phyloP scores from a whole-genome alignment of 2,329 filamentous ascomycete genomes.

The Epichloe baconii region DNA sequence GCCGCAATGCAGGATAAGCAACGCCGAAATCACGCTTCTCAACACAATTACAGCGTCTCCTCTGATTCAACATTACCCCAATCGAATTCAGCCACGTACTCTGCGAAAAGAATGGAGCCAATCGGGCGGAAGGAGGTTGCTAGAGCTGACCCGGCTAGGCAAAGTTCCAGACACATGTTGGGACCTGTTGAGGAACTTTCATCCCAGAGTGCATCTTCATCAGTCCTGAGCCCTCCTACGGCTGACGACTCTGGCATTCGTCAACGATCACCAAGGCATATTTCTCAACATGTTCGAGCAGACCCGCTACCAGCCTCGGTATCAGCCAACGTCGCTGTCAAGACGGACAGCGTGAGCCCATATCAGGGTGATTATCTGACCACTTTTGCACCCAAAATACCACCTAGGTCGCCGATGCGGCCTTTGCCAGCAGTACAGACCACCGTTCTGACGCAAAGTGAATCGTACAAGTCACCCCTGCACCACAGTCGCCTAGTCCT shows the following conservation, averaged over 20 bases:
- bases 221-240: slow-evolving; percentile 29
- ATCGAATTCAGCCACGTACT: background rate
- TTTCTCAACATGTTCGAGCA: slow-evolving; percentile 5
- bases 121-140: slow-evolving; percentile 26
- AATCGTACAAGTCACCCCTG: background rate
- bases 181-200: slow-evolving; percentile 3
- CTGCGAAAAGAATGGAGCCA: slow-evolving; percentile 11
- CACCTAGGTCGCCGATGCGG: slow-evolving; percentile 1
- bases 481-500: background rate
- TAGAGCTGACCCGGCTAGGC: background rate
- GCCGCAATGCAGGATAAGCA: slow-evolving; percentile 34
- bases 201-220: slow-evolving; percentile 11
- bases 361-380: background rate
- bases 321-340: background rate
- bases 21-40: slow-evolving; percentile 21
- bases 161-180: background rate
- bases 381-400: background rate
- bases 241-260: slow-evolving; percentile 26
- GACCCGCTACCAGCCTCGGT: background rate
- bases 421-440: background rate
- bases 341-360: background rate
- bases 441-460: background rate
- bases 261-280: slow-evolving; percentile 36
- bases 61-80: background rate
- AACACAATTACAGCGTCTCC: slow-evolving; percentile 14